Base-by-base conservation (phyloP, 352 stramenopile species). In the Aphanomyces euteiches region DNA sequence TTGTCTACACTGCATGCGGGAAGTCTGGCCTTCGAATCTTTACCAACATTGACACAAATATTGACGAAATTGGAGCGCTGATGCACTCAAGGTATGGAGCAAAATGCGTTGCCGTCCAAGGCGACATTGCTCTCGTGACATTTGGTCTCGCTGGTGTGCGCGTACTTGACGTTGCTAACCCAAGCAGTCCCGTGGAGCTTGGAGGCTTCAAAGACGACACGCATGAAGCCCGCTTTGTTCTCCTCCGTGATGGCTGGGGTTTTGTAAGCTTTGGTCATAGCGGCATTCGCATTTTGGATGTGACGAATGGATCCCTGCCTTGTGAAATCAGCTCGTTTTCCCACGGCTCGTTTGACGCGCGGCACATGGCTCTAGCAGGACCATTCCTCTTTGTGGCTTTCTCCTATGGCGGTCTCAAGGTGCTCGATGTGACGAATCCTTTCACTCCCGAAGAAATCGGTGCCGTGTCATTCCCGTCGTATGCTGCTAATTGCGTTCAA, bases 21-120 rank as follows among this genome's bases (percentile, higher is more conserved):
- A 70, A 61, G 28, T 63, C 64, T 6, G 64, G 64, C n/a, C 64
- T 70, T 28, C 64, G 64, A n/a, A 70, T 70, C n/a, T 70, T 70
- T 50, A 70, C 64, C 45, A 70, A 61, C 21, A 70, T 70, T 36
- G 64, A 70, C 54, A 58, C 64, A 17, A 58, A 47, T 21, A 70
- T 70, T 28, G 64, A 70, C 34, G 64, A 70, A 40, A 70, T 70
- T n/a, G 64, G 64, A 28, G 64, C 64, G 15, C 47, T 70, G 6
- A 50, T 70, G 36, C 64, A 70, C 28, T n/a, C 64, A 17, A 47
- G 64, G 7, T 70, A 41, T 34, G 47, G 45, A 5, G 64, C 64
- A 37, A 70, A 70, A 19, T 63, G 64, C 21, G 47, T 70, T 7
- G 43, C 64, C n/a, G 64, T 70, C 5, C 64, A 70, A 63, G 64